These are phyloP conservation scores for Marasmius tenuissimus DNA, from an alignment of 1,284 basidiomycete genomes.

Conservation along the genomic window DNA sequence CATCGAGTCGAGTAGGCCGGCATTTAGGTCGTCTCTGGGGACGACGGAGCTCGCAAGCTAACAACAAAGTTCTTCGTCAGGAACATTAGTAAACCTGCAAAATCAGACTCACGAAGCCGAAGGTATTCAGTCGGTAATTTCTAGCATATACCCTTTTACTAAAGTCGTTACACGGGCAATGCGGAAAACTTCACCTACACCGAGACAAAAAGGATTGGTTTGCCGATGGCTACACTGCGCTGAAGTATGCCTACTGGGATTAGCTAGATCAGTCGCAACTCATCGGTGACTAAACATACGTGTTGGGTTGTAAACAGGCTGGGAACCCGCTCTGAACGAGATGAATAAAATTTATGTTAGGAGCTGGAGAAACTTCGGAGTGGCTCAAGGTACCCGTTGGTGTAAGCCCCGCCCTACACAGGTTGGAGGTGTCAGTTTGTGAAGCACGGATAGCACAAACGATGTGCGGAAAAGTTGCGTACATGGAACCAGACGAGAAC, in stretches of 20 bases:
- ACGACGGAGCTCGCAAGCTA: slow-evolving; percentile 53
- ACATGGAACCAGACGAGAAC: slow-evolving; percentile 57
- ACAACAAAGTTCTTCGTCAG: slow-evolving; percentile 9
- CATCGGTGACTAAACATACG: slow-evolving; percentile 35
- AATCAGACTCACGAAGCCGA: slow-evolving; percentile 48
- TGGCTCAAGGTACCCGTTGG: slow-evolving; percentile 33
- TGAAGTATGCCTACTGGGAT: slow-evolving; percentile 44
- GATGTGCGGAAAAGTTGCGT: slow-evolving; percentile 12
- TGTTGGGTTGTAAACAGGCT: slow-evolving; percentile 42
- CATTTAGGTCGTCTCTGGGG: slow-evolving; percentile 33
- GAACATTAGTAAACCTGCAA: background rate
- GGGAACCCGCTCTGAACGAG: slow-evolving; percentile 40
- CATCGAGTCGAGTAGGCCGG: slow-evolving; percentile 17
- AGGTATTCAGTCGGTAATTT: slow-evolving; percentile 59
- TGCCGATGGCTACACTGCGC: slow-evolving; percentile 43
- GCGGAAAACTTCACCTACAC: slow-evolving; percentile 32
- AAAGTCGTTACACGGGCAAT: background rate
- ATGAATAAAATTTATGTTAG: background rate
- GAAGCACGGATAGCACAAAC: background rate
- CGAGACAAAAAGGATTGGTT: slow-evolving; percentile 57
- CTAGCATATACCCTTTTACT: slow-evolving; percentile 24
- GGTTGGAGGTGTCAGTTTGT: background rate
- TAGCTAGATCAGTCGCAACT: background rate
- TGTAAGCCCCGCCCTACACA: slow-evolving; percentile 51
- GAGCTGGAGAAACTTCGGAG: background rate